Conservation (phyloP, 805 yeast species). For the Torulaspora maleeae region DNA sequence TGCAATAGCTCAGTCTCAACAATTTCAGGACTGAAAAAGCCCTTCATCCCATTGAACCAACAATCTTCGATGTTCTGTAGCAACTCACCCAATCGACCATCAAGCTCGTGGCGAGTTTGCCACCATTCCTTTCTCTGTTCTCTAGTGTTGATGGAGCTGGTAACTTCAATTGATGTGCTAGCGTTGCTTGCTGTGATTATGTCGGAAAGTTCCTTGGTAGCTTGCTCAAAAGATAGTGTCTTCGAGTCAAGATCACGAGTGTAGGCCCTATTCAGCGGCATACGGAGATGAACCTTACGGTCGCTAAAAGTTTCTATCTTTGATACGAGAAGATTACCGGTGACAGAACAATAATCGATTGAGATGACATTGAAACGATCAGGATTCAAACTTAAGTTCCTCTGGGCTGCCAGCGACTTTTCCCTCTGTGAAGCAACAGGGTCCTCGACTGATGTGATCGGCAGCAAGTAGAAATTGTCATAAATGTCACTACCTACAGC, state of each 20-base stretch:
- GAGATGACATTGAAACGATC: conserved; percentile 40
- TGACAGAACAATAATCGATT: conserved; percentile 53
- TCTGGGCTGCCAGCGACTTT: conserved; percentile 8
- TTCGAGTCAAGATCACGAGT: conserved; percentile 43
- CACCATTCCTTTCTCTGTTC: conserved; percentile 76
- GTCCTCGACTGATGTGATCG: conserved; percentile 3
- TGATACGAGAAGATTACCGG: conserved; percentile 56
- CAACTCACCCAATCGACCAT: conserved; percentile 49
- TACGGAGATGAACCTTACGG: conserved; percentile 46
- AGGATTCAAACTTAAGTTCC: conserved; percentile 3
- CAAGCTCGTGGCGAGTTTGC: conserved; percentile 59
- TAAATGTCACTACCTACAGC: conserved; percentile 18
- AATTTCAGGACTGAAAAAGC: conserved; percentile 47
- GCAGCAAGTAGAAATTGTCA: conserved; percentile 12
- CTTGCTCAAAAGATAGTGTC: conserved; percentile 42
- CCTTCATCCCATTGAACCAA: conserved; percentile 77
- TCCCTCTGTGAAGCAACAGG: conserved; percentile 3
- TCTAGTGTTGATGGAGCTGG: conserved; percentile 48
- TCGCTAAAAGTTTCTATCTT: conserved; percentile 36
- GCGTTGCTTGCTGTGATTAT: conserved; percentile 60
- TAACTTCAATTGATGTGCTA: conserved; percentile 52
- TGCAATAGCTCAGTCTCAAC: conserved; percentile 27
- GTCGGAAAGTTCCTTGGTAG: conserved; percentile 41
- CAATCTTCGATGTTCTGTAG: conserved; percentile 52
- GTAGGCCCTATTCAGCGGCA: conserved; percentile 55